These are phyloP conservation scores for Debaryomyces prosopidis DNA, from an alignment of 805 yeast genomes.

Conservation along the genomic window DNA sequence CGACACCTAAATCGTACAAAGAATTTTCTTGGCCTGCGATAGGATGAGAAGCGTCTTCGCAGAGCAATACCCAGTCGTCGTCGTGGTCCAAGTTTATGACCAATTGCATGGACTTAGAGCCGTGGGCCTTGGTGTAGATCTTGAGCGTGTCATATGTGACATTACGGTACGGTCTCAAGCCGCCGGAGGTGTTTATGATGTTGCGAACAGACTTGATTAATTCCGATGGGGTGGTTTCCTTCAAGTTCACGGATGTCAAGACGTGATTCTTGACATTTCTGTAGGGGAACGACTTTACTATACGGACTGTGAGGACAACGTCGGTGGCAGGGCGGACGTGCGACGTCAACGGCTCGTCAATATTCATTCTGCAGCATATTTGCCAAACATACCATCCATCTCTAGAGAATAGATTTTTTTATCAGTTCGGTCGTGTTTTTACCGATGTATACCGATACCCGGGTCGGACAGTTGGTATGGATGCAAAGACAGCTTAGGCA, in stretches of 20 bases:
- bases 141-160: constrained; percentile 75
- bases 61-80: constrained; percentile 62
- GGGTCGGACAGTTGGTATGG: too few species aligned
- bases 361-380: constrained; percentile 3
- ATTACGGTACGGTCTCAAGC: constrained; percentile 78
- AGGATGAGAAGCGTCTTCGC: constrained; percentile 9
- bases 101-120: constrained; percentile 88
- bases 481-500: too few species aligned
- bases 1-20: constrained; percentile 45
- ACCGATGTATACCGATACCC: too few species aligned
- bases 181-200: constrained; percentile 56
- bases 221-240: constrained; percentile 62
- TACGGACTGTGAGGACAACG: constrained; percentile 79
- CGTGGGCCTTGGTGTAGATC: constrained; percentile 92
- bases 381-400: too few species aligned
- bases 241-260: constrained; percentile 68
- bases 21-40: constrained; percentile 13
- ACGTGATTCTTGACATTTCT: constrained; percentile 82
- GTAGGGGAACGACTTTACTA: constrained; percentile 89
- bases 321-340: constrained; percentile 70
- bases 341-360: constrained; percentile 77
- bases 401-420: too few species aligned
- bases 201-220: constrained; percentile 54
- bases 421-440: too few species aligned
- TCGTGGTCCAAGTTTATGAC: constrained; percentile 85